Evolutionary conservation across 192 early-diverging fungal species (phyloP), one percentile per base, ranked within the genome.

Genomic region (Ambispora gerdemannii): DNA sequence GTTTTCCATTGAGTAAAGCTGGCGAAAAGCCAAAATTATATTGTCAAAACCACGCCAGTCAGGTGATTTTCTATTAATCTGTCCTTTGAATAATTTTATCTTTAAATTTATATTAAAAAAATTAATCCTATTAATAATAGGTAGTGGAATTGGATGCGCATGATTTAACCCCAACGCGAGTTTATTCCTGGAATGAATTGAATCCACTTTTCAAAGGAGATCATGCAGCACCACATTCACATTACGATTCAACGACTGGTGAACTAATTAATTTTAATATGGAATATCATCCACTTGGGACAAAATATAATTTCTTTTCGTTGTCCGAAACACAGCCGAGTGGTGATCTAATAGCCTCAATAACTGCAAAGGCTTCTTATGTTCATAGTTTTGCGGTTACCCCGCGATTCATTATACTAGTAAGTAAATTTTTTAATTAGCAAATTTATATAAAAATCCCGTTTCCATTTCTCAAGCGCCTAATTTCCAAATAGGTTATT

Each of bases 331-430:
- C 80, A 19, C 77, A 88, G 31, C 86, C 91, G 11, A 80, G 83
- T 24, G 91, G 91, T 8, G 76, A 80, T 22, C 62, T 88, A 13
- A 82, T 92, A 55, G 87, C 85, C 7, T 80, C 76, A 19, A 83
- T 93, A 7, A 73, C 71, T 6, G 86, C 89, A 25, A 86, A 86
- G 53, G 80, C 88, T 17, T 87, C 86, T 3, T 84, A 90, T 67
- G 80, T 92, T 32, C 90, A 92, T 74, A 89, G 88, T 36, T 93
- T 94, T 78, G 81, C 87, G 0, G 75, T 90, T 25, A 94, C 93
- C 0, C 83, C 79, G 7, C 79, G 86, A 33, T 92, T 91, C 69
- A 81, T 94, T 7, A 76, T 94, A 28, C 76, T 92, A 43, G 89
- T 87, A 52, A 77, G 75, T 60, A 36, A 36, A 13, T 70, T 55